Evolutionary conservation across 225 moss, liverwort and hornwort species (phyloP), one percentile per base, ranked within the genome.

Genomic region (Pseudisothecium myosuroides): DNA sequence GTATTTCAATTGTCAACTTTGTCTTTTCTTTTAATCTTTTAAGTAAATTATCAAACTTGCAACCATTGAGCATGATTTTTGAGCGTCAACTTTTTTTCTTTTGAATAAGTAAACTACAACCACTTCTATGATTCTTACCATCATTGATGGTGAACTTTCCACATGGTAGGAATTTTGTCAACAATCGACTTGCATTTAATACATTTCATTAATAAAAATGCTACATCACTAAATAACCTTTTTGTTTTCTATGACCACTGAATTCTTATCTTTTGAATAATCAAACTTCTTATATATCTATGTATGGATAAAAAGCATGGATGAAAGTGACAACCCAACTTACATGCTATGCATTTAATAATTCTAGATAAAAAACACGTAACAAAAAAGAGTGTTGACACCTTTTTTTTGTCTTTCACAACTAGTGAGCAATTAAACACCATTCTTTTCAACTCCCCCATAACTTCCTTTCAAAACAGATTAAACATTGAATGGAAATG

Each of bases 191-290:
- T n/a, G n/a, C n/a, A n/a, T n/a, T n/a, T n/a, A n/a, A n/a, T 37
- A 20, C 21, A 3, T 43, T 32, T 5, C 2, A 1, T 17, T 6
- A 41, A n/a, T n/a, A n/a, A n/a, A n/a, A n/a, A n/a, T n/a, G n/a
- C n/a, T n/a, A n/a, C 15, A 72, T 27, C 4, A 5, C 13, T 41
- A 27, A 23, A 72, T 2, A 71, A 26, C 5, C 41, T 26, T 4
- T 23, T 43, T 27, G 15, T 14, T 41, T 7, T 14, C 41, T 22
- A 71, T 26, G 2, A 14, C 26, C 27, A 43, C 0, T 4, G 7
- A 27, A 72, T 0, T 72, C 3, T 72, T 27, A 27, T 72, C 15
- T 41, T 72, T 43, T 72, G 8, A 14, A 43, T 1, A 72, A 27
- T 72, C 3, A 4, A 72, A 72, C 27, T 15, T 72, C 9, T 27